Conservation (phyloP, 306 rosid genomes). For the Malus sylvestris region DNA sequence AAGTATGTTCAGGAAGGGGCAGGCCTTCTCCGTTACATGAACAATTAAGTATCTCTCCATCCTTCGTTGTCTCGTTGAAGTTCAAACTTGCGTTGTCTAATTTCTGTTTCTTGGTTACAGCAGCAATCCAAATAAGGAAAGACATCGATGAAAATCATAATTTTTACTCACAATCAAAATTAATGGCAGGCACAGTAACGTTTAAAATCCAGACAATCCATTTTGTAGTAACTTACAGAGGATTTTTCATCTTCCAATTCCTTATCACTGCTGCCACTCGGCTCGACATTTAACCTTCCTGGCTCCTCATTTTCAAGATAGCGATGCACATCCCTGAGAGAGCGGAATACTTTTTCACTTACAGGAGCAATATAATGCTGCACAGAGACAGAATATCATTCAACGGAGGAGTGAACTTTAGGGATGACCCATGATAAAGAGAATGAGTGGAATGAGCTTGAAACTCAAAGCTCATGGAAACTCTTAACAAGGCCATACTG, state of each 20-base stretch:
- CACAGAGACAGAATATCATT: not conserved
- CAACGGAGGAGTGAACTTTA: not conserved
- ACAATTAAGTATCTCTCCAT: conserved; percentile 23
- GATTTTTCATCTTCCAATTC: conserved; percentile 23
- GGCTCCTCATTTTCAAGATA: conserved; percentile 47
- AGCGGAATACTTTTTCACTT: conserved; percentile 46
- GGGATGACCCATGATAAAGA: not conserved
- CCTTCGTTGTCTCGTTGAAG: conserved; percentile 24
- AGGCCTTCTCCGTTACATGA: conserved; percentile 18
- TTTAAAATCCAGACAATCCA: conserved; percentile 4
- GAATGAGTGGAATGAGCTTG: not conserved
- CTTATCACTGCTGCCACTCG: conserved; percentile 12
- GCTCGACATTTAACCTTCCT: conserved; percentile 27
- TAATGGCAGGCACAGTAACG: not conserved
- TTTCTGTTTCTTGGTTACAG: conserved; percentile 7
- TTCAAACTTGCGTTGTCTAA: conserved; percentile 13
- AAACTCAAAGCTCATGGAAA: not conserved
- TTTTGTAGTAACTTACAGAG: conserved; percentile 28
- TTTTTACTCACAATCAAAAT: not conserved
- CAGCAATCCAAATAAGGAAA: conserved; percentile 32
- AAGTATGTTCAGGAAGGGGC: conserved; percentile 9
- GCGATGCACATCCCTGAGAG: conserved; percentile 42
- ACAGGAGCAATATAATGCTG: conserved; percentile 67
- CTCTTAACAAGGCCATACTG: not conserved
- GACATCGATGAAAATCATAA: not conserved